These are phyloP conservation scores for Ilex asprella DNA, from an alignment of 257 asterid genomes.

Conservation along the genomic window DNA sequence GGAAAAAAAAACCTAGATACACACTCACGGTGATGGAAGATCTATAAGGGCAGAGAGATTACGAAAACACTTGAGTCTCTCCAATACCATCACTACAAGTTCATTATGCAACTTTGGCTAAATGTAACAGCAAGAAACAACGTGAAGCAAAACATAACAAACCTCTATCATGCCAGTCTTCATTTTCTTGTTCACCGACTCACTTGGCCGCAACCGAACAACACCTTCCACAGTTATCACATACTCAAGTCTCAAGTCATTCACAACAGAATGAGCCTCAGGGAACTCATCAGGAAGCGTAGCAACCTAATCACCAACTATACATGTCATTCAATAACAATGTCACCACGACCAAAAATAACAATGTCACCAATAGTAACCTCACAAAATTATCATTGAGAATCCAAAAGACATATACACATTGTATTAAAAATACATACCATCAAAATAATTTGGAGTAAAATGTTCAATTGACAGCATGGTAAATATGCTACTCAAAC, in stretches of 20 bases:
- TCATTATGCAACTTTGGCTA: too few species aligned
- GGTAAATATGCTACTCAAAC: background rate
- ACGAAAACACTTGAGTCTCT: too few species aligned
- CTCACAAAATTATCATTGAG: background rate
- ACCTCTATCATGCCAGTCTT: constrained; percentile 93
- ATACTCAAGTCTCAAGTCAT: constrained; percentile 81
- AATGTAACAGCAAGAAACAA: background rate
- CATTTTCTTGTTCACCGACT: constrained; percentile 79
- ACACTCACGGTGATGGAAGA: too few species aligned
- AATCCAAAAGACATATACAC: too few species aligned
- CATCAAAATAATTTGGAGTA: background rate
- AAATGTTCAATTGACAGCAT: too few species aligned
- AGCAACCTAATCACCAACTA: constrained; percentile 45
- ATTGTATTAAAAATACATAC: background rate
- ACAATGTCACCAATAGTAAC: background rate
- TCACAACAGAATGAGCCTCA: constrained; percentile 75
- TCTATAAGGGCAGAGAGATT: too few species aligned
- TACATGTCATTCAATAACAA: background rate
- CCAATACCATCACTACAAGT: too few species aligned
- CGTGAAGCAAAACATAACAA: constrained; percentile 6
- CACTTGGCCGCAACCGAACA: constrained; percentile 71
- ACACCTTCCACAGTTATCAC: constrained; percentile 86
- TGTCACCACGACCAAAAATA: background rate
- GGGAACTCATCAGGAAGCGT: constrained; percentile 95
- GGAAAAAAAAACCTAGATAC: too few species aligned